These are phyloP conservation scores for Coniochaeta sp. DNA, from an alignment of 2,329 filamentous ascomycete species.

Conservation along the genomic window DNA sequence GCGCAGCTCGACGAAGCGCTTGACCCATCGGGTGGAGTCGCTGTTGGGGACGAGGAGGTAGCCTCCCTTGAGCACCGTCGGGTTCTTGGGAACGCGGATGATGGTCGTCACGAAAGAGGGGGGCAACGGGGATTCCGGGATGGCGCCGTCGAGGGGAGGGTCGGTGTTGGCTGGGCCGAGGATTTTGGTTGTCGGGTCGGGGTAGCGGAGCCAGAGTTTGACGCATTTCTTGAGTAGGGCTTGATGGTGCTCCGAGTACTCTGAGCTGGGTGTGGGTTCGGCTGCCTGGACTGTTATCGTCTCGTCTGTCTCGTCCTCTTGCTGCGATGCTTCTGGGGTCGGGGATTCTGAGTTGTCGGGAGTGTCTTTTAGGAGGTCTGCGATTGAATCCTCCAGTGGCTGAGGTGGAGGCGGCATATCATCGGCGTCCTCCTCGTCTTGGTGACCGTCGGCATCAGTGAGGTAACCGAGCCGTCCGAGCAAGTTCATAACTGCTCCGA, in stretches of 20 bases:
- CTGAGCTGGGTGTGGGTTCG: constrained; percentile 19
- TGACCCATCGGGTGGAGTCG: constrained; percentile 78
- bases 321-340: constrained; percentile 11
- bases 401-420: constrained; percentile 23
- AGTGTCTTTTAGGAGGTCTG: constrained; percentile 51
- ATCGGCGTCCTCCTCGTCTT: constrained; percentile 31
- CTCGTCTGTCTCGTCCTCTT: constrained; percentile 23
- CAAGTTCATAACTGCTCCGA: constrained; percentile 66
- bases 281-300: constrained; percentile 10
- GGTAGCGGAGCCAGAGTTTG: constrained; percentile 57
- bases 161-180: constrained; percentile 56
- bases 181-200: constrained; percentile 48
- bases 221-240: constrained; percentile 49
- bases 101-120: constrained; percentile 71
- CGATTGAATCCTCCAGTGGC: constrained; percentile 36
- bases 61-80: constrained; percentile 74
- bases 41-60: constrained; percentile 82
- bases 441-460: constrained; percentile 12
- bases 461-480: constrained; percentile 52
- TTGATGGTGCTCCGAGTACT: constrained; percentile 39
- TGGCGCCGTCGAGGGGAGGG: constrained; percentile 59
- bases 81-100: constrained; percentile 72
- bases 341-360: constrained; percentile 27
- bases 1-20: constrained; percentile 86
- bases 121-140: constrained; percentile 36